Conservation (phyloP, 441 rosid genomes). For the Adansonia madagascariensis region DNA sequence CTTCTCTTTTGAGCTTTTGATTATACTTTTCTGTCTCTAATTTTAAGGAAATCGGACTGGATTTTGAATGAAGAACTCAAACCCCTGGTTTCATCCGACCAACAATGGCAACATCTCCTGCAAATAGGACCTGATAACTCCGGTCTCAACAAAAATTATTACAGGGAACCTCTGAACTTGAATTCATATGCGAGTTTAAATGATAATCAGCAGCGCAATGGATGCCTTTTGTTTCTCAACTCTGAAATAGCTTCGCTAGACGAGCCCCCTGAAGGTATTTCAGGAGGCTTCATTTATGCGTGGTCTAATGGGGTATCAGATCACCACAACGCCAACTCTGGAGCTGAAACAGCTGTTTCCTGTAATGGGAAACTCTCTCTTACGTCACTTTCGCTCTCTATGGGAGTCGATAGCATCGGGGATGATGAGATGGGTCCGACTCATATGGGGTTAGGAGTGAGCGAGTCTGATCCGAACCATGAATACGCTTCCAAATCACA, state of each 20-base stretch:
- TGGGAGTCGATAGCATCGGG: slow-evolving; percentile 43
- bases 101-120: slow-evolving; percentile 32
- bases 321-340: slow-evolving; percentile 28
- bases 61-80: slow-evolving; percentile 29
- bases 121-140: slow-evolving; percentile 7
- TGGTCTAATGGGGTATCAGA: slow-evolving; percentile 49
- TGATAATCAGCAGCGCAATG: background rate
- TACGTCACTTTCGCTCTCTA: slow-evolving; percentile 47
- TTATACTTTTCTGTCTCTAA: background rate
- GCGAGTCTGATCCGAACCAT: slow-evolving; percentile 34
- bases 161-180: slow-evolving; percentile 24
- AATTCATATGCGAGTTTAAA: slow-evolving; percentile 17
- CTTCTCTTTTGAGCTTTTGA: background rate
- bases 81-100: slow-evolving; percentile 18
- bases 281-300: slow-evolving; percentile 43
- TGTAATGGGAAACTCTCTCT: slow-evolving; percentile 42
- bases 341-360: slow-evolving; percentile 36
- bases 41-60: slow-evolving; percentile 32
- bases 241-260: slow-evolving; percentile 25
- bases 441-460: slow-evolving; percentile 37
- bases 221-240: slow-evolving; percentile 2
- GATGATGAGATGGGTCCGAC: slow-evolving; percentile 38
- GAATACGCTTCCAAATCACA: slow-evolving; percentile 33
- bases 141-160: slow-evolving; percentile 6
- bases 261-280: slow-evolving; percentile 17